Conservation (phyloP, 148 eudicot genomes). For the Cornus florida region DNA sequence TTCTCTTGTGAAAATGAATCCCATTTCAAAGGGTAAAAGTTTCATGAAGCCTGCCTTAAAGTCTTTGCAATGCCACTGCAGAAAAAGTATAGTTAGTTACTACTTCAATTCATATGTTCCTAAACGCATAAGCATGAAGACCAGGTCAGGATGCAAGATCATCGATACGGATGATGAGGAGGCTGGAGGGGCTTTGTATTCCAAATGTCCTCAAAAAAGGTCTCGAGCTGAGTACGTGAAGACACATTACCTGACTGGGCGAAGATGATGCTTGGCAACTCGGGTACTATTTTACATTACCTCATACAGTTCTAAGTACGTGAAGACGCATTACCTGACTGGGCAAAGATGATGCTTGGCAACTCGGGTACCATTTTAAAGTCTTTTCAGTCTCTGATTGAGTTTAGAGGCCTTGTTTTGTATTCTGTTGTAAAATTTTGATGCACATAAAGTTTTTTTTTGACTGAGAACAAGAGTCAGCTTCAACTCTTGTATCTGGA, state of each 20-base stretch:
- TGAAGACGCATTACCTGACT: slow-evolving; percentile 47
- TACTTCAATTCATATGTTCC: slow-evolving; percentile 71
- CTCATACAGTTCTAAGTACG: slow-evolving; percentile 23
- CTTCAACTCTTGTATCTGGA: background rate
- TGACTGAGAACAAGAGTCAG: background rate
- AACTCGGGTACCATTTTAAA: background rate
- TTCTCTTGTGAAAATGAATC: slow-evolving; percentile 41
- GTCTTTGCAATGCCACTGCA: slow-evolving; percentile 35
- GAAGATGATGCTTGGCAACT: slow-evolving; percentile 28
- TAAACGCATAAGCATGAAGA: slow-evolving; percentile 50
- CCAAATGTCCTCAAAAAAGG: slow-evolving; percentile 45
- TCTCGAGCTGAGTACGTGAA: slow-evolving; percentile 29
- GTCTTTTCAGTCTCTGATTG: slow-evolving; percentile 7
- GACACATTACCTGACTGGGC: slow-evolving; percentile 48
- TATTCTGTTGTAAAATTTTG: background rate
- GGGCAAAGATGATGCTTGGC: slow-evolving; percentile 38
- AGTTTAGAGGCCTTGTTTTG: background rate
- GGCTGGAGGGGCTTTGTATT: slow-evolving; percentile 18
- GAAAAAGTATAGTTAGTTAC: slow-evolving; percentile 51
- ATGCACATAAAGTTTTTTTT: background rate
- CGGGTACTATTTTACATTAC: background rate
- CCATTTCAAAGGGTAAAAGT: slow-evolving; percentile 35
- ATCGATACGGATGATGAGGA: slow-evolving; percentile 79
- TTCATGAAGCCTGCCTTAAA: slow-evolving; percentile 49
- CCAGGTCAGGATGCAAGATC: slow-evolving; percentile 33